Base-by-base conservation (phyloP, 495 filamentous ascomycete genomes). In the Podospora pseudocomata region DNA sequence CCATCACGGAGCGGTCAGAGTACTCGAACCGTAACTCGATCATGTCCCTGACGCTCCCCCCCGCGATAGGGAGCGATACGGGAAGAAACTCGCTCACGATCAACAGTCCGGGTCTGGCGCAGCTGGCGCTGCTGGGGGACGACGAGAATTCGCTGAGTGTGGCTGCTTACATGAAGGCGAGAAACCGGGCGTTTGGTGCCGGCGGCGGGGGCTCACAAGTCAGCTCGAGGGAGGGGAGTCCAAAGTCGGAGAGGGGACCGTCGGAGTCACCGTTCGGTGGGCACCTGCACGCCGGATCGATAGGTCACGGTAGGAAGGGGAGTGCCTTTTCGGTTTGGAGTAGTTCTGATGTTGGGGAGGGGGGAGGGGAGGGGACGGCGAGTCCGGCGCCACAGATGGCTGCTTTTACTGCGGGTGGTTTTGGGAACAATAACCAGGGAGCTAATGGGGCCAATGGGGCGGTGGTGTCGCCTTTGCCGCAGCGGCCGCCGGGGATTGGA, bases 1-100 rank as follows among this genome's bases (percentile, higher is more conserved):
- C 95, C 5, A 99, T 99, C 70, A 97, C 94, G 0, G 95, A 99
- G 78, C 87, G 94, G 3, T 96, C 91, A 71, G 95, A 99, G 81
- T 96, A 95, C 82, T 95, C 91, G 55, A 97, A 95, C 62, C 87
- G 96, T 63, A 98, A 97, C 74, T 94, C 91, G 3, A 86, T 95
- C 71, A 91, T 95, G 82, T 89, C 86, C 34, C 78, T 92, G 44
- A 85, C 84, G 49, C 80, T 92, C 67, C 87, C 89, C 68, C 71
- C 80, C 61, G 74, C 69, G 57, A 79, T 77, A 70, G 83, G 70
- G 72, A 75, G 27, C 63, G 86, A 68, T 39, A 28, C 66, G 84
- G 64, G 80, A 32, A 54, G 65, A 34, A 69, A 61, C 54, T 66
- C 70, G 7, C 59, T 28, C 63, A 34, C 23, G 64, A 49, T 49